These are phyloP conservation scores for Metschnikowia gelsemii DNA, from an alignment of 805 yeast species.

Conservation along the genomic window DNA sequence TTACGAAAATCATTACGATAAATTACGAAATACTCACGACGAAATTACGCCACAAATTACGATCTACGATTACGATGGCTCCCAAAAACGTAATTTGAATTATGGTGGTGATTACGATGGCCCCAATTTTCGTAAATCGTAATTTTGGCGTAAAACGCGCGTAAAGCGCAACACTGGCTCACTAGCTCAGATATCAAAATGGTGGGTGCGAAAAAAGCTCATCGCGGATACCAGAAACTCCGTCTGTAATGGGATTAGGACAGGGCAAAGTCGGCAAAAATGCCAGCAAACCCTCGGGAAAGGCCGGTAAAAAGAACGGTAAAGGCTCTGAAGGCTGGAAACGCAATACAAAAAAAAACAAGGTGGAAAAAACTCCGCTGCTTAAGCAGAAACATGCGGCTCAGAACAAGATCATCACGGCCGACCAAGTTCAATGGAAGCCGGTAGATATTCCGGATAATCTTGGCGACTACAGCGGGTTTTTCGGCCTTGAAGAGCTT, in stretches of 20 bases:
- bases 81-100: too few species aligned
- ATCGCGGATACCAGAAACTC: background rate
- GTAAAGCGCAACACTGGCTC: too few species aligned
- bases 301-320: too few species aligned
- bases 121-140: too few species aligned
- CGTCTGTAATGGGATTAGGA: conserved; percentile 7
- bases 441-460: conserved; percentile 80
- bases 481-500: conserved; percentile 89
- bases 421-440: conserved; percentile 69
- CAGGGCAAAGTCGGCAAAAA: conserved; percentile 1
- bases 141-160: too few species aligned
- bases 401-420: conserved; percentile 44
- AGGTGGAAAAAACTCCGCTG: conserved; percentile 24
- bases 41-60: too few species aligned
- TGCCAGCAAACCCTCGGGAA: background rate
- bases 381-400: conserved; percentile 31
- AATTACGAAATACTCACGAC: too few species aligned
- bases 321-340: conserved; percentile 2
- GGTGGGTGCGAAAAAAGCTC: conserved; percentile 11
- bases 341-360: conserved; percentile 3
- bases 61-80: too few species aligned
- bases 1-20: too few species aligned
- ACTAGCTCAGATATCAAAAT: too few species aligned
- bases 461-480: conserved; percentile 83
- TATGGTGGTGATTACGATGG: too few species aligned